Evolutionary conservation across 164 flowering plant genomes (phyloP), one percentile per base, ranked within the genome.

Genomic region (Umbellularia californica): DNA sequence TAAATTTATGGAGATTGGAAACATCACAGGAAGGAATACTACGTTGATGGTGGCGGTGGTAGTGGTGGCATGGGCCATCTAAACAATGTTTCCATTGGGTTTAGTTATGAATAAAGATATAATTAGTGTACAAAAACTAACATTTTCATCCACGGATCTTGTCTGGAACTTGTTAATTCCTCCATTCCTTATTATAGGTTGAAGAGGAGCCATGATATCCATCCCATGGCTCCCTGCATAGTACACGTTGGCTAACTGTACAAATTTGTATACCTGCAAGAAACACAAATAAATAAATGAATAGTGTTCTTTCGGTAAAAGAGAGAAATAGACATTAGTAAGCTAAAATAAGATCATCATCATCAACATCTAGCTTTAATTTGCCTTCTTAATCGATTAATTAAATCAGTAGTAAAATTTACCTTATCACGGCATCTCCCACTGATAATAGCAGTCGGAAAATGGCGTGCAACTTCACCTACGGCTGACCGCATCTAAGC

Each of bases 401-500:
- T 20, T 15, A 19, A 17, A 19, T 55, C 5, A 55, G n/a, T 14
- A 17, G 17, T 55, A 15, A 20, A 41, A 20, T 35, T 20, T 74
- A 77, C 81, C 79, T 76, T 78, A 24, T 79, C 82, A 6, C 73
- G 75, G 70, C 79, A 58, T 35, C 79, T 72, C 22, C 79, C 79
- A 58, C 75, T 77, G 24, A 77, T 72, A 58, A 77, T 77, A 20
- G 79, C 79, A 19, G 79, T 77, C 4, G 79, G 79, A 60, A 77
- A 77, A 25, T 30, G 25, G 27, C 74, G 28, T 12, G 79, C 79
- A 24, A 72, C 79, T 13, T 72, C 75, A 19, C 72, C 25, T 20
- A 77, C 71, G 1, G 79, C 79, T 13, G 72, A 66, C 27, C 84
- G 76, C 84, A 82, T 82, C 84, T 82, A 80, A 41, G 11, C 47